A percentile compares a stretch with the other conserved stretches of the same genome.
phyloP scores from a whole-genome alignment of 495 filamentous ascomycete genomes.

The Entonaema liquescens region DNA sequence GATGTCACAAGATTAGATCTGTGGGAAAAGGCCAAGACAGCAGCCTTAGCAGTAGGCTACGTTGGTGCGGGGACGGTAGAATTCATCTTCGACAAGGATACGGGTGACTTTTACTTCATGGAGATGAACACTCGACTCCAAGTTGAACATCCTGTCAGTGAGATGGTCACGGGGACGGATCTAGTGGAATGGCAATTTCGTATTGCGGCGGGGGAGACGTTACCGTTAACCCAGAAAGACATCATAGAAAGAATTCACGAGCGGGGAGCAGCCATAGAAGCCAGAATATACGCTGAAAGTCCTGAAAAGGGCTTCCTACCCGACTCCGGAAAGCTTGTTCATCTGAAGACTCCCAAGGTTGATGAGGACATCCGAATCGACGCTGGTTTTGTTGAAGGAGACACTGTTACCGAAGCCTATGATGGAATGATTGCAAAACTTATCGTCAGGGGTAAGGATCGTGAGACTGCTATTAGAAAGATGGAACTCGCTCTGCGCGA shows the following conservation, averaged over 20 bases:
- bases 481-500: conserved; percentile 81
- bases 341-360: conserved; percentile 76
- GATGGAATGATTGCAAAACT: conserved; percentile 99
- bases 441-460: conserved; percentile 83
- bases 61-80: conserved; percentile 97
- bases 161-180: conserved; percentile 95
- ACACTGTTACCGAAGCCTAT: conserved; percentile 93
- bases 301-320: conserved; percentile 90
- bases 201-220: conserved; percentile 82
- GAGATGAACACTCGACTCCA: conserved; percentile 99
- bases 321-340: conserved; percentile 87
- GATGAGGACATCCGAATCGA: conserved; percentile 85
- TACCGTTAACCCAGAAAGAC: conserved; percentile 87
- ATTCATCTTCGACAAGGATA: conserved; percentile 98
- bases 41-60: conserved; percentile 91
- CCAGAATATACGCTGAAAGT: conserved; percentile 96
- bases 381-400: conserved; percentile 88
- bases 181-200: conserved; percentile 96
- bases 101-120: conserved; percentile 97
- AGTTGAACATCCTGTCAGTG: conserved; percentile 96
- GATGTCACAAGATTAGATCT: conserved; percentile 83
- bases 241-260: conserved; percentile 79
- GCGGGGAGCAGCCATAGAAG: conserved; percentile 89
- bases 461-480: conserved; percentile 84
- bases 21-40: conserved; percentile 91